These are phyloP conservation scores for Backusella sp. DNA, from an alignment of 192 early-diverging fungal species.

Conservation along the genomic window DNA sequence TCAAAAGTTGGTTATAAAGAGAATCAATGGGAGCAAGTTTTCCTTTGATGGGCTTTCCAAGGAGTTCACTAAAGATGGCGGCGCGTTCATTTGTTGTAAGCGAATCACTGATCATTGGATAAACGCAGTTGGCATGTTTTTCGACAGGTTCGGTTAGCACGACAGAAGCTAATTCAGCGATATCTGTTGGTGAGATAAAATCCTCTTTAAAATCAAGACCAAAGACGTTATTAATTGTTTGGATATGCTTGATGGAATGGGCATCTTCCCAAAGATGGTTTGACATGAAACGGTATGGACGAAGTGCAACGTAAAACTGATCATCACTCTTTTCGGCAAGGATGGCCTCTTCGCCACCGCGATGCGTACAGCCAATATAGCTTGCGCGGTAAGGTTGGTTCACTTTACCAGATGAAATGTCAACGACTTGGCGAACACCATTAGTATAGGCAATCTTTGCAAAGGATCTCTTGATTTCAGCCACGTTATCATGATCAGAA, in stretches of 20 bases:
- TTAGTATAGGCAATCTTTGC: slow-evolving; percentile 14
- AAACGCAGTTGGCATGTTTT: background rate
- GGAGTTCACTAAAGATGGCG: background rate
- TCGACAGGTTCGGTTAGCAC: too few relatives aligned
- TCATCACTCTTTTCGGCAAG: background rate
- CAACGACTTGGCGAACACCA: slow-evolving; percentile 27
- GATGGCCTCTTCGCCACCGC: background rate
- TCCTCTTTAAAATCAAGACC: background rate
- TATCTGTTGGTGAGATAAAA: too few relatives aligned
- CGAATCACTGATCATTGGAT: slow-evolving; percentile 11
- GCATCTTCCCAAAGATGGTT: slow-evolving; percentile 10
- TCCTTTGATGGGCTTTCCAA: slow-evolving; percentile 9
- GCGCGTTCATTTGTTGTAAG: slow-evolving; percentile 1
- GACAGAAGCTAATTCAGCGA: too few relatives aligned
- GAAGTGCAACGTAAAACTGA: slow-evolving; percentile 18
- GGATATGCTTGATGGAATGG: background rate
- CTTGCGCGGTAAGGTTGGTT: background rate
- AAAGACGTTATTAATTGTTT: background rate
- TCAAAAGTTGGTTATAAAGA: background rate
- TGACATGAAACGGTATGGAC: slow-evolving; percentile 17
- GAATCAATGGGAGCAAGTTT: background rate
- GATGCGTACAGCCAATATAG: background rate
- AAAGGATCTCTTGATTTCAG: background rate
- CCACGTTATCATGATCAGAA: background rate
- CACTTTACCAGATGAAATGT: slow-evolving; percentile 10